A percentile compares a stretch with the other conserved stretches of the same genome.
phyloP scores from a whole-genome alignment of 2,329 filamentous ascomycete genomes.

The Xylariaceae sp. region DNA sequence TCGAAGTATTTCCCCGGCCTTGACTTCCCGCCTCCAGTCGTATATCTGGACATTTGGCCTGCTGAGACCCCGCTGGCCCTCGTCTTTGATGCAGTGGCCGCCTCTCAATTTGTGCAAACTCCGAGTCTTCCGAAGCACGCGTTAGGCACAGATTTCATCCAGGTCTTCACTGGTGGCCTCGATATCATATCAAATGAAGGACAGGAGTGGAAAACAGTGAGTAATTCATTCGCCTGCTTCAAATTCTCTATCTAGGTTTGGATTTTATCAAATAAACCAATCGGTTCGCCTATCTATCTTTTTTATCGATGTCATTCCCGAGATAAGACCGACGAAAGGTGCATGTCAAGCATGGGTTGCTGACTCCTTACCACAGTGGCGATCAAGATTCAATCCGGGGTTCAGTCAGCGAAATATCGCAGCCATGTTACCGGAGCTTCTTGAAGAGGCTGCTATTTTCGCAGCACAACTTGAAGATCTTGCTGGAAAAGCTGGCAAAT shows the following conservation, averaged over 20 bases:
- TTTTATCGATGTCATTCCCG: too few relatives aligned
- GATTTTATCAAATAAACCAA: too few relatives aligned
- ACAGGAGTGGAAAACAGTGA: constrained; percentile 30
- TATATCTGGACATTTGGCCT: constrained; percentile 31
- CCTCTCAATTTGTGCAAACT: constrained; percentile 22
- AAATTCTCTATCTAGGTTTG: too few relatives aligned
- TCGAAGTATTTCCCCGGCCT: constrained; percentile 24
- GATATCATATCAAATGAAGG: constrained; percentile 34
- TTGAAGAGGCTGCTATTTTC: constrained; percentile 37
- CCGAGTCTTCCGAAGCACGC: constrained; percentile 22
- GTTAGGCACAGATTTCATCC: constrained; percentile 14
- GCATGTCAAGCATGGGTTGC: too few relatives aligned
- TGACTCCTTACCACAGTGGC: too few relatives aligned
- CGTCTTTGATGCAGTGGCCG: constrained; percentile 20
- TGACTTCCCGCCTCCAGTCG: constrained; percentile 22
- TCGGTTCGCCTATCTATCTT: too few relatives aligned
- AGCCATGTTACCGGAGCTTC: constrained; percentile 33
- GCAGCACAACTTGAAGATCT: constrained; percentile 24
- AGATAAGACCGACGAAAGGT: too few relatives aligned
- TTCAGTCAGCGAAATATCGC: constrained; percentile 36
- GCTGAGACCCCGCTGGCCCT: constrained; percentile 16
- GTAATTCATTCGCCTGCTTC: too few relatives aligned
- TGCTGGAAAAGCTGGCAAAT: constrained; percentile 27
- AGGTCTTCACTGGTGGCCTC: constrained; percentile 29
- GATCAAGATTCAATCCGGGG: constrained; percentile 33